Evolutionary conservation across 2,329 filamentous ascomycete genomes (phyloP).

Genomic region (Apiospora marii): DNA sequence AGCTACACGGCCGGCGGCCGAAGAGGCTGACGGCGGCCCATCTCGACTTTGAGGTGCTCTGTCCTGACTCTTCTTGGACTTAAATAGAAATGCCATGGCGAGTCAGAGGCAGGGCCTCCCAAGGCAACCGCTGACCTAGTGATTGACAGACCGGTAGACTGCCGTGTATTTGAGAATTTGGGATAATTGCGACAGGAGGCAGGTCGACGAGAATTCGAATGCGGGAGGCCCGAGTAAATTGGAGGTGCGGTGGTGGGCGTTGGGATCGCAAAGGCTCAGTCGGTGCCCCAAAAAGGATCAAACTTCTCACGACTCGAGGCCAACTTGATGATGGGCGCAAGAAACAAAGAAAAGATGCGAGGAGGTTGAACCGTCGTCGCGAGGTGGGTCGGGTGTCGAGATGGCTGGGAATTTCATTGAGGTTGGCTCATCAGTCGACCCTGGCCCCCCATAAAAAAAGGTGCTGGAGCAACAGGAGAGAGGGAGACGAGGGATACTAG

Average conservation of each 20-base stretch:
- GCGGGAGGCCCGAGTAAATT: background rate
- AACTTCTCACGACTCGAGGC: slow-evolving; percentile 5
- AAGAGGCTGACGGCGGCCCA: slow-evolving; percentile 57
- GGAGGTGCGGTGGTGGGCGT: slow-evolving; percentile 1
- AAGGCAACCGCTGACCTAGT: slow-evolving; percentile 16
- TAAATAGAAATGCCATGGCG: slow-evolving; percentile 83
- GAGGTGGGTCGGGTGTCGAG: slow-evolving; percentile 19
- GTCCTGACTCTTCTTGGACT: slow-evolving; percentile 80
- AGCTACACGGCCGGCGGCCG: slow-evolving; percentile 55
- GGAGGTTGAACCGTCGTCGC: slow-evolving; percentile 20
- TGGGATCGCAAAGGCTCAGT: slow-evolving; percentile 4
- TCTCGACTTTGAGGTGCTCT: slow-evolving; percentile 65
- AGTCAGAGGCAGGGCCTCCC: slow-evolving; percentile 22
- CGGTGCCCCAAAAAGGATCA: background rate
- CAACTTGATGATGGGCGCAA: slow-evolving; percentile 16
- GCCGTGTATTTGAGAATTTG: background rate
- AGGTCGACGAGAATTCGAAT: slow-evolving; percentile 7
- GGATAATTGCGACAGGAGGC: slow-evolving; percentile 18
- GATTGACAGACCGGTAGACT: background rate
- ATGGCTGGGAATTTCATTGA: slow-evolving; percentile 24
- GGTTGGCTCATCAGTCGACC: slow-evolving; percentile 21
- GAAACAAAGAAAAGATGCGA: slow-evolving; percentile 19
- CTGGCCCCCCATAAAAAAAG: slow-evolving; percentile 14
- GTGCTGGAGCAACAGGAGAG: slow-evolving; percentile 19
- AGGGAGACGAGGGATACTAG: slow-evolving; percentile 20